Conservation (phyloP, 805 yeast species). For the Ogataea nitratoaversa region DNA sequence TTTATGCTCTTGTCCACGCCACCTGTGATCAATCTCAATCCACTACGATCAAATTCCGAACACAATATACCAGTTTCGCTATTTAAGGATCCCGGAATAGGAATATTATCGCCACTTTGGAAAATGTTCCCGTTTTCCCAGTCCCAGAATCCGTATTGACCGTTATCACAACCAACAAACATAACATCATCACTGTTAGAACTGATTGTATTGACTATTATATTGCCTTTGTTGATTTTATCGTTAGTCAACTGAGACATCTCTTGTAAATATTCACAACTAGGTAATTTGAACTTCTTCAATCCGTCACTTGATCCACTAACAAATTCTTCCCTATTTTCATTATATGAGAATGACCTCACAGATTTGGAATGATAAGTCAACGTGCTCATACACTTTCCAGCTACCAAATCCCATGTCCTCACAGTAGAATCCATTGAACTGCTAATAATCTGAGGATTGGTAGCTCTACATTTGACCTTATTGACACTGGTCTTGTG, state of each 20-base stretch:
- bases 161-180: conserved; percentile 83
- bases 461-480: conserved; percentile 62
- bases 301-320: conserved; percentile 80
- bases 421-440: conserved; percentile 82
- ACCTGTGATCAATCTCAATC: conserved; percentile 77
- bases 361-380: conserved; percentile 86
- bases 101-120: conserved; percentile 49
- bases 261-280: conserved; percentile 55
- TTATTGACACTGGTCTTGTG: conserved; percentile 74
- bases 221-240: conserved; percentile 28
- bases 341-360: conserved; percentile 66
- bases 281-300: conserved; percentile 79
- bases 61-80: conserved; percentile 67
- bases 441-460: conserved; percentile 82
- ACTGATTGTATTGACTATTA: conserved; percentile 64
- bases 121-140: conserved; percentile 64
- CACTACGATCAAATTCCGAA: conserved; percentile 73
- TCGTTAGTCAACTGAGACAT: conserved; percentile 46
- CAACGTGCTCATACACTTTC: conserved; percentile 58
- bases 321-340: conserved; percentile 66
- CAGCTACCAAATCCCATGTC: conserved; percentile 88
- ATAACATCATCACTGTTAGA: conserved; percentile 58
- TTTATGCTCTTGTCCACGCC: conserved; percentile 87
- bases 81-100: conserved; percentile 66
- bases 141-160: conserved; percentile 72